phyloP scores from a whole-genome alignment of 257 asterid species.

The Catharanthus roseus region DNA sequence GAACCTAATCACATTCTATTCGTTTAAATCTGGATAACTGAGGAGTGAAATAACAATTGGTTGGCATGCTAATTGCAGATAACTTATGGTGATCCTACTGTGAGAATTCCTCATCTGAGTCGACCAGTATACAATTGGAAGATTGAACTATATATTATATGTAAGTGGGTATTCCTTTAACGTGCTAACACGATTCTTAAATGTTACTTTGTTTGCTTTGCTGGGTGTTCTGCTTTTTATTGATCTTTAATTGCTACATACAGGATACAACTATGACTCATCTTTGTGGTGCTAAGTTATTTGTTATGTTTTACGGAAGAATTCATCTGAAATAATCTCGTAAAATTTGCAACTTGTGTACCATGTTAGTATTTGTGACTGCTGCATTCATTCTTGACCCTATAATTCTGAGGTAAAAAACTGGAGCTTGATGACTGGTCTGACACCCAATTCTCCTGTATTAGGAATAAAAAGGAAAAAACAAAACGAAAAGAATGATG shows the following conservation, averaged over 20 bases:
- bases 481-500: too few species aligned
- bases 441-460: not conserved
- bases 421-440: not conserved
- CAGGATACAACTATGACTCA: not conserved
- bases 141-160: conserved; percentile 67
- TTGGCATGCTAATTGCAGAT: conserved; percentile 50
- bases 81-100: conserved; percentile 95
- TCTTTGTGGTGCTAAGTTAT: not conserved
- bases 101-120: conserved; percentile 75
- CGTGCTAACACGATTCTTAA: not conserved
- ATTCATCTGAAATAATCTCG: not conserved
- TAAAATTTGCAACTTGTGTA: not conserved
- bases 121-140: conserved; percentile 79
- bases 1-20: conserved; percentile 18
- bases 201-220: not conserved
- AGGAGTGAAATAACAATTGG: conserved; percentile 13
- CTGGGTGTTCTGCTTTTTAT: not conserved
- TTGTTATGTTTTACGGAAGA: not conserved
- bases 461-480: too few species aligned
- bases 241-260: not conserved
- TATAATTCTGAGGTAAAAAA: not conserved
- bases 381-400: not conserved
- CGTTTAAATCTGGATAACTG: conserved; percentile 8
- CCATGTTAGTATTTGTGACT: not conserved
- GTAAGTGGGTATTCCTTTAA: conserved; percentile 44